phyloP scores from a whole-genome alignment of 306 rosid genomes.

The Rosa lucieae region DNA sequence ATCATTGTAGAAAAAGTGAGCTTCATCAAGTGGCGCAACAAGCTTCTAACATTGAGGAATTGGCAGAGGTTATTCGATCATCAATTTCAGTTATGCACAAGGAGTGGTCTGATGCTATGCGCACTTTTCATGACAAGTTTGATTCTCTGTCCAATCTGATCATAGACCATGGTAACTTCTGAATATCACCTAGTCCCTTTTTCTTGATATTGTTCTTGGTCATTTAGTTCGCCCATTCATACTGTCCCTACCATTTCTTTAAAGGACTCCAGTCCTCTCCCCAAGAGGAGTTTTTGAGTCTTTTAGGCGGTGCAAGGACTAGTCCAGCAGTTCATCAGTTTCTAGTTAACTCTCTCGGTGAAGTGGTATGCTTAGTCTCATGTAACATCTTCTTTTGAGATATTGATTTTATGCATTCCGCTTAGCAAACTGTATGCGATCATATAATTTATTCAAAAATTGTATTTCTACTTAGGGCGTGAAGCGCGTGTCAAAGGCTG shows the following conservation, averaged over 20 bases:
- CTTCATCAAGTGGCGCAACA: constrained; percentile 97
- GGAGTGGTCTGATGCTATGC: constrained; percentile 98
- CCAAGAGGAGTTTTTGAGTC: constrained; percentile 91
- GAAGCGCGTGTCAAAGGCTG: constrained; percentile 85
- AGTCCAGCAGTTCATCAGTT: constrained; percentile 93
- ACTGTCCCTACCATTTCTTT: constrained; percentile 30
- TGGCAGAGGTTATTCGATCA: constrained; percentile 80
- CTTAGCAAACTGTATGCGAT: constrained; percentile 10
- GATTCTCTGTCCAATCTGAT: constrained; percentile 75
- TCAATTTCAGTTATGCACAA: constrained; percentile 86
- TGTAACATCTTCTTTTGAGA: constrained; percentile 28
- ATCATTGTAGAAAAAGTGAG: constrained; percentile 73
- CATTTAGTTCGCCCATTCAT: constrained; percentile 19
- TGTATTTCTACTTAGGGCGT: constrained; percentile 60
- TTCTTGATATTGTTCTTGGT: constrained; percentile 14
- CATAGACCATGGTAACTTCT: constrained; percentile 60
- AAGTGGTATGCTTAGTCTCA: constrained; percentile 57
- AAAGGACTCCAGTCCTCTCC: constrained; percentile 80
- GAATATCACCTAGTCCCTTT: not conserved
- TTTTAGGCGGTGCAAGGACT: constrained; percentile 96
- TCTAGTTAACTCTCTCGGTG: constrained; percentile 88
- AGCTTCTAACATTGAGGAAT: constrained; percentile 87
- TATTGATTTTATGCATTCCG: not conserved
- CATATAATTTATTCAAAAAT: constrained; percentile 34
- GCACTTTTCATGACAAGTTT: constrained; percentile 79